Conservation (phyloP, 2,329 filamentous ascomycete genomes). For the Blastomyces gilchristii region DNA sequence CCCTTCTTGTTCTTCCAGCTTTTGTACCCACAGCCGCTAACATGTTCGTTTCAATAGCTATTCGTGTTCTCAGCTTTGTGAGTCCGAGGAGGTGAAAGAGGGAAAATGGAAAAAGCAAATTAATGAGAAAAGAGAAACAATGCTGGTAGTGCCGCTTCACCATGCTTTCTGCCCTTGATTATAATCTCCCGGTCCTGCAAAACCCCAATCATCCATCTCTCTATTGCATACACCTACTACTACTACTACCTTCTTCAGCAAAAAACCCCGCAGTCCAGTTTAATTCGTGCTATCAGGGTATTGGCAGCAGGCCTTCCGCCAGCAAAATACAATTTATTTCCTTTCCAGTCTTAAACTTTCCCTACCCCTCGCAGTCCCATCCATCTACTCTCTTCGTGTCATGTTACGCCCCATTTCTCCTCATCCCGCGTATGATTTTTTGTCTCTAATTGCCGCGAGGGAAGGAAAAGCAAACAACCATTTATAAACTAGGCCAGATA, state of each 20-base stretch:
- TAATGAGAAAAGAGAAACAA: background rate
- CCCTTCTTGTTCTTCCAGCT: background rate
- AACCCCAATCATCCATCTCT: background rate
- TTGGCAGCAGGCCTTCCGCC: background rate
- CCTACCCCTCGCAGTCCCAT: background rate
- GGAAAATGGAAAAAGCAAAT: background rate
- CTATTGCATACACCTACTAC: background rate
- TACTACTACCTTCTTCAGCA: background rate
- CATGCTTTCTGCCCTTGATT: background rate
- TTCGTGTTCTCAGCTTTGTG: conserved; percentile 1
- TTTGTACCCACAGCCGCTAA: background rate
- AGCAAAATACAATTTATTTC: background rate
- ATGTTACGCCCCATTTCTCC: too few species aligned
- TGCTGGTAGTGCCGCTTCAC: background rate
- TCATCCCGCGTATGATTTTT: too few species aligned
- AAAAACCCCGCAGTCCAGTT: background rate
- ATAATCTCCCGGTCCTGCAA: background rate
- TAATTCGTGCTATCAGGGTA: background rate
- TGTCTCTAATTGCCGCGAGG: too few species aligned
- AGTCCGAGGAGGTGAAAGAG: background rate
- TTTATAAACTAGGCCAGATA: too few species aligned
- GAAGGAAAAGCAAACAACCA: too few species aligned
- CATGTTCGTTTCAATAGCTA: background rate
- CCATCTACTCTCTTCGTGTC: background rate
- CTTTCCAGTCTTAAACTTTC: background rate